Base-by-base conservation (phyloP, 192 early-diverging fungal genomes). In the Mortierella antarctica region DNA sequence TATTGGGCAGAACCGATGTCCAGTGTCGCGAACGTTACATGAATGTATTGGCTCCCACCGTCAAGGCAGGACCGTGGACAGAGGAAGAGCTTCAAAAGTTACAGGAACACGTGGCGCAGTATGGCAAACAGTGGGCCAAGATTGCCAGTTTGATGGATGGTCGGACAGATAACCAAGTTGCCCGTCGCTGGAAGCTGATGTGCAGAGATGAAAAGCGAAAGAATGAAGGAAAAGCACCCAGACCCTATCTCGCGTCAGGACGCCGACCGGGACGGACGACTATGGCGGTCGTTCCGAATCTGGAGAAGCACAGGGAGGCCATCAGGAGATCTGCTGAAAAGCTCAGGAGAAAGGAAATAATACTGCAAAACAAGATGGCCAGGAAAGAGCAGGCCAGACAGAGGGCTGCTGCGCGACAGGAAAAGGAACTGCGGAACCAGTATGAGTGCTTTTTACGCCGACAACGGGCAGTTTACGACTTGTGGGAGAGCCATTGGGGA, bases 21-120 rank as follows among this genome's bases (percentile, higher is more conserved):
- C 90, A 95, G 68, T 94, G 93, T 60, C 86, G 93, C 56, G 93
- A 95, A 69, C 84, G 93, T 68, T 95, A 91, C 82, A 82, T 88
- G 73, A 94, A 95, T 72, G 85, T 92, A 9, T 74, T 94, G 47
- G 78, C 85, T 23, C 89, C 91, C 10, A 63, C 62, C 6, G 67
- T 95, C 23, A 87, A 90, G 48, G 83, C 86, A 45, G 83, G 86
- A 57, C 85, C 86, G 42, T 88, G 92, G 87, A 82, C 86, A 7
- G 41, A 20, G 7, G 85, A 88, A 49, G 88, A 84, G 67, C 39
- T 50, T 18, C 57, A 63, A 14, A 46, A 47, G 6, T 45, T 92
- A 71, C 50, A 74, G 72, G 82, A 81, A 65, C 50, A 89, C 60
- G 86, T 90, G 74, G 72, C 79, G 62, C 68, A 84, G 67, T 71